Conservation (phyloP, 345 rosid genomes). For the Turnera subulata region DNA sequence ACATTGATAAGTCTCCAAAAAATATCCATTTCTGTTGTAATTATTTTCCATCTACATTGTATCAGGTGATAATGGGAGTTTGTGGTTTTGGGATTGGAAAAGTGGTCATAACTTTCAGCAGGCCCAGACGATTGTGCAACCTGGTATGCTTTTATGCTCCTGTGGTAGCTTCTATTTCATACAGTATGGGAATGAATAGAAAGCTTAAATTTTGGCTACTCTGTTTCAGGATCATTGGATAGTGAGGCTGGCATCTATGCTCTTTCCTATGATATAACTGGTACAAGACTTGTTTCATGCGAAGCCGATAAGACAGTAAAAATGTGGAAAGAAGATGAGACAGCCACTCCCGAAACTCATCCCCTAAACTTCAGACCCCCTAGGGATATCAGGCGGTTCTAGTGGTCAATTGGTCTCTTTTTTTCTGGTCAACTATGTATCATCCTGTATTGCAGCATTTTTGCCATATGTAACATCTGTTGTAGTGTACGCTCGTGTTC, state of each 20-base stretch:
- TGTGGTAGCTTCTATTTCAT: background rate
- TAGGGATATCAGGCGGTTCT: constrained; percentile 91
- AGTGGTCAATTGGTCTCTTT: constrained; percentile 3
- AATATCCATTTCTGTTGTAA: background rate
- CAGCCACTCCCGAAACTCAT: constrained; percentile 87
- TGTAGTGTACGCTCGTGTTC: too few species aligned
- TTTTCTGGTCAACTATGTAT: background rate
- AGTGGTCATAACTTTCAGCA: constrained; percentile 99
- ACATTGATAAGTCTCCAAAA: background rate
- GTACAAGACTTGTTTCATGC: constrained; percentile 76
- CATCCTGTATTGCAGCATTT: background rate
- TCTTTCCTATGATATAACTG: constrained; percentile 66
- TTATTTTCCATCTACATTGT: background rate
- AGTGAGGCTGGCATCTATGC: constrained; percentile 99
- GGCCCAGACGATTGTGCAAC: constrained; percentile 90
- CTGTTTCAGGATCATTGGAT: constrained; percentile 79
- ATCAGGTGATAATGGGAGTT: constrained; percentile 92
- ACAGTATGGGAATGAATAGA: background rate
- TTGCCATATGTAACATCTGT: background rate
- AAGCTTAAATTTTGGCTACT: background rate
- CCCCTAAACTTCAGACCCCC: constrained; percentile 97
- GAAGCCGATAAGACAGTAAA: constrained; percentile 97
- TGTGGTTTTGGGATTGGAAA: constrained; percentile 99
- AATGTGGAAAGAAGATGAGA: constrained; percentile 99
- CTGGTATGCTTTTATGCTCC: constrained; percentile 46